Evolutionary conservation across 208 protist species (phyloP).

Genomic region (Trypanosoma rangeli): DNA sequence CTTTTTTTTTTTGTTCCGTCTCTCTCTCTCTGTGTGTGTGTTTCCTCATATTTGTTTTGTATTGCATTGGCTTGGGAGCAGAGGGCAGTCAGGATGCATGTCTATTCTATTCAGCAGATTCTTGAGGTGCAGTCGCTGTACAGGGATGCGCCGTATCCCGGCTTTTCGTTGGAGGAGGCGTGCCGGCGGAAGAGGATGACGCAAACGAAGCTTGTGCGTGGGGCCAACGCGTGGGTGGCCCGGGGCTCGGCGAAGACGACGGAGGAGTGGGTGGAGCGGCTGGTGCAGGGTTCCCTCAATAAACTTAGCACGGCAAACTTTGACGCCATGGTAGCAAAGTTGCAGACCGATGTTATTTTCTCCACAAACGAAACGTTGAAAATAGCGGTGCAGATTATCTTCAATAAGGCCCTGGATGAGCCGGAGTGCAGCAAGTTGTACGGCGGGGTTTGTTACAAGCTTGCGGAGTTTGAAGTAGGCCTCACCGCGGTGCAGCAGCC

Average conservation of each 20-base stretch:
- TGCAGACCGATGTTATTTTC: slow-evolving; percentile 71
- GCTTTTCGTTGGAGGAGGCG: slow-evolving; percentile 86
- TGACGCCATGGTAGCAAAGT: slow-evolving; percentile 53
- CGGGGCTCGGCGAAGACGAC: slow-evolving; percentile 69
- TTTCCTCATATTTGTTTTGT: background rate
- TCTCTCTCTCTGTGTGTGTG: background rate
- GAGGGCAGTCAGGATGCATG: slow-evolving; percentile 14
- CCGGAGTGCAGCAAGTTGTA: slow-evolving; percentile 84
- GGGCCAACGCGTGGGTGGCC: slow-evolving; percentile 78
- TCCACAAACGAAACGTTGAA: slow-evolving; percentile 51
- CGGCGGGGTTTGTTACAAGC: slow-evolving; percentile 73
- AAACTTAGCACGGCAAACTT: slow-evolving; percentile 81
- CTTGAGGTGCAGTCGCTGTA: slow-evolving; percentile 73
- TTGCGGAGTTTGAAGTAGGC: slow-evolving; percentile 75
- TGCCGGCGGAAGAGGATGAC: slow-evolving; percentile 48
- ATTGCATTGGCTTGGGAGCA: too few relatives aligned
- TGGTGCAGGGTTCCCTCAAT: slow-evolving; percentile 82
- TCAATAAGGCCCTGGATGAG: slow-evolving; percentile 84
- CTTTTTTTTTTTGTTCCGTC: background rate
- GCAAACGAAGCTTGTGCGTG: slow-evolving; percentile 75
- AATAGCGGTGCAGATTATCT: slow-evolving; percentile 73
- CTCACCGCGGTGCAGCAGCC: slow-evolving; percentile 18
- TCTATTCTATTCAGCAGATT: slow-evolving; percentile 80
- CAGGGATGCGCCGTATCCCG: slow-evolving; percentile 75
- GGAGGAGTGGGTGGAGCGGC: slow-evolving; percentile 79